Base-by-base conservation (phyloP, 2,329 filamentous ascomycete species). In the Mycogone perniciosa region DNA sequence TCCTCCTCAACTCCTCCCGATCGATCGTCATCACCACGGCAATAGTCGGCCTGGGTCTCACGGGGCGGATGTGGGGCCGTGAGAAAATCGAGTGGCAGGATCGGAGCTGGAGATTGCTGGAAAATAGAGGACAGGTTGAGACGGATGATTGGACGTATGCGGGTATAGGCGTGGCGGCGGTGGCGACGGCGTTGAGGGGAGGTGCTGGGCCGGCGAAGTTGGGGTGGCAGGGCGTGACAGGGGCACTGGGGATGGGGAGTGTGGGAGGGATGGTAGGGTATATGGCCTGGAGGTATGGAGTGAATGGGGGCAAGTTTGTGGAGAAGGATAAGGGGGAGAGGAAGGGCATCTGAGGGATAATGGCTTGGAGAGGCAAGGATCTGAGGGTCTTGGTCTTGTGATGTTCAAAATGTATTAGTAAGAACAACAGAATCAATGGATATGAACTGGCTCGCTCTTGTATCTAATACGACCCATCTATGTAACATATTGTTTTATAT, bases 61-160 rank as follows among this genome's bases (percentile, higher is more conserved):
- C 66, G 30, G 69, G 60, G 0, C 68, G 74, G 2, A 85, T 86
- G 81, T 67, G 67, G 48, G 79, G 76, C 0, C 70, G 72, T 11
- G 74, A 80, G 56, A 70, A 76, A 38, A 79, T 86, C 31, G 81
- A 86, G 64, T 86, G 82, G 82, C 66, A 76, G 59, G 82, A 86
- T 60, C 71, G 83, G 13, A 75, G 75, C 50, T 86, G 82, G 81
- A 69, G 82, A 31, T 60, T 86, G 45, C 57, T 82, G 40, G 78
- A 78, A 65, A 85, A 79, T 55, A 62, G 66, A 38, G 75, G 77
- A 0, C 81, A 86, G 68, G 60, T 78, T 1, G 71, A 78, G 57
- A 73, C 71, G 44, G 81, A 84, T 60, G 77, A 79, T 58, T 81
- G 74, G 71, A 76, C 73, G 20, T 69, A 74, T 13, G 67, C 62